Evolutionary conservation across 768 basidiomycete genomes (phyloP), one percentile per base, ranked within the genome.

Genomic region (Crassisporium funariophilum): DNA sequence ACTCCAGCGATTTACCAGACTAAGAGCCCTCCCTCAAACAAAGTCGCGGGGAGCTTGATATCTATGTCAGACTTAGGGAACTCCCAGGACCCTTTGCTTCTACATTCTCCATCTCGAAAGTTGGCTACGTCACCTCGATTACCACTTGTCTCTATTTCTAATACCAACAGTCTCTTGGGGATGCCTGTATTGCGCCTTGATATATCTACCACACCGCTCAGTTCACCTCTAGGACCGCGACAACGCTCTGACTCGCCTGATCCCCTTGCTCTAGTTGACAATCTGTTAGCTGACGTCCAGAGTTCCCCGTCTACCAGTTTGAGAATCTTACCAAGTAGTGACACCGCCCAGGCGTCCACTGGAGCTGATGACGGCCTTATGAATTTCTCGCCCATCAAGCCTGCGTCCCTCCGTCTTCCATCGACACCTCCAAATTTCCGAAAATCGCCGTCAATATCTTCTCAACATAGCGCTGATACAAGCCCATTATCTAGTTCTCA

Each of bases 81-180:
- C 12, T 43, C 35, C 20, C 31, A 46, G n/a, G 56, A 53, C 31
- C 48, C 48, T 21, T 44, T 58, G 15, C 44, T 55, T 10, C 46
- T 56, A 17, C 16, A 12, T 34, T 38, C 51, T 37, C 44, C 52
- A 20, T 7, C 20, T 5, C 20, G 5, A 29, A 8, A 8, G 11
- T 12, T 40, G 11, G 12, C 47, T 27, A 12, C 17, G 13, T 13
- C 8, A 17, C 12, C 40, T 7, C 40, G 16, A 10, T 13, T 9
- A 46, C 36, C 19, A 22, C 8, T 46, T 40, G 17, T 16, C 16
- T 33, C 31, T 33, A 33, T 33, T 16, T 16, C 31, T 12, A 4
- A 12, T 12, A 33, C 12, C 6, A 16, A 33, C 12, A 16, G 31
- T 33, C 31, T 4, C 4, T n/a, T n/a, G n/a, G 31, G 16, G 16